These are phyloP conservation scores for Iris pallida DNA, from an alignment of 116 monocot species.

Conservation along the genomic window DNA sequence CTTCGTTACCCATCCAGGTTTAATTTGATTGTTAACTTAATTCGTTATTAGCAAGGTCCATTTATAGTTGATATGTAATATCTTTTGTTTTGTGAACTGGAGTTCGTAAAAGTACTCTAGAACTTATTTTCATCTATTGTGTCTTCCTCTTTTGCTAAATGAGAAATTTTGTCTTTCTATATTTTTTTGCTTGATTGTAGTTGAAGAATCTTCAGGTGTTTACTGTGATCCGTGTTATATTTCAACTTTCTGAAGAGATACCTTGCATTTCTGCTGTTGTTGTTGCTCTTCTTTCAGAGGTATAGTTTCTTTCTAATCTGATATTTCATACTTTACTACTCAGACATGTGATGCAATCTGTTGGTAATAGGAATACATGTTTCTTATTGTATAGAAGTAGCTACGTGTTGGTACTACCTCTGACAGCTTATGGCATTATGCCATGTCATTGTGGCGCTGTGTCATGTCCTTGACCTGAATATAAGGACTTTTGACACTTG, in stretches of 20 bases:
- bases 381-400: no score
- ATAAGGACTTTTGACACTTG: no score
- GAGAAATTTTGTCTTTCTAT: neutral
- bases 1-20: conserved; percentile 95
- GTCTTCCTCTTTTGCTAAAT: no score
- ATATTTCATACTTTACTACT: no score
- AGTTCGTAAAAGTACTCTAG: no score
- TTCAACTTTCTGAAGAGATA: conserved; percentile 91
- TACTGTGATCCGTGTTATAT: conserved; percentile 84
- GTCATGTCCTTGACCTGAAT: no score
- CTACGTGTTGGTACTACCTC: no score
- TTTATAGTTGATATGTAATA: neutral
- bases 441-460: no score
- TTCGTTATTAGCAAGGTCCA: neutral
- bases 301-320: conserved; percentile 18
- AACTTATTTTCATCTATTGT: no score
- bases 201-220: conserved; percentile 89
- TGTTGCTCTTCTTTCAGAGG: conserved; percentile 93
- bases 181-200: conserved; percentile 31
- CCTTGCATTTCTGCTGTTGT: conserved; percentile 97
- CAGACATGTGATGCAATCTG: no score
- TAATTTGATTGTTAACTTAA: neutral
- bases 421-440: no score
- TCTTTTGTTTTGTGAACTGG: neutral
- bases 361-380: no score